A percentile compares a stretch with the other conserved stretches of the same genome.
Evolutionary conservation across 2,329 filamentous ascomycete species (phyloP).

Genomic region (Pseudogymnoascus destructans): DNA sequence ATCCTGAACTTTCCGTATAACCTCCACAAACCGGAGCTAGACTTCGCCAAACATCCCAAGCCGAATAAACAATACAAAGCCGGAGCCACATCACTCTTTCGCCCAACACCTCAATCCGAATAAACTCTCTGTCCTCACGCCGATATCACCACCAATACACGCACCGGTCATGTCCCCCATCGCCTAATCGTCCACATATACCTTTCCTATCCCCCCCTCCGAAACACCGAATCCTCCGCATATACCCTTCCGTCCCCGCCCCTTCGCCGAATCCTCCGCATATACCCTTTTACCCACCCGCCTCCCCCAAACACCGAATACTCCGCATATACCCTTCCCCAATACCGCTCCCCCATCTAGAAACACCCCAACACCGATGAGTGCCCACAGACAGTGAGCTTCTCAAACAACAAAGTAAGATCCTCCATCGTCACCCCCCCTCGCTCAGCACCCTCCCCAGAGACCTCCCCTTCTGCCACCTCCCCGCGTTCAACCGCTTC

Average conservation of each 20-base stretch:
- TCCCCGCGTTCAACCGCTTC: neutral
- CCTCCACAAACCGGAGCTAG: neutral
- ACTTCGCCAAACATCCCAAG: neutral
- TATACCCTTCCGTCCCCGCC: neutral
- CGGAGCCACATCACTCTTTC: neutral
- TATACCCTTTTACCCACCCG: neutral
- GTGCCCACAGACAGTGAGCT: neutral
- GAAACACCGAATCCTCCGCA: too few species aligned
- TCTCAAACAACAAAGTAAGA: neutral
- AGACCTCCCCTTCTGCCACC: neutral
- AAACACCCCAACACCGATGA: neutral
- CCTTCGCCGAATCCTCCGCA: neutral
- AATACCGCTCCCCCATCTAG: neutral
- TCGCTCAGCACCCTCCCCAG: neutral
- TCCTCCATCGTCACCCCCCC: neutral
- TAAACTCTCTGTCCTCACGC: neutral
- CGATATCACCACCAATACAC: neutral
- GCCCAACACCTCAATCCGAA: neutral
- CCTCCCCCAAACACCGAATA: neutral
- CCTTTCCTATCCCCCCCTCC: too few species aligned
- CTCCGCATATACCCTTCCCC: neutral
- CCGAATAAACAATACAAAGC: neutral
- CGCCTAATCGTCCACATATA: too few species aligned
- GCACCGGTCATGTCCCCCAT: neutral
- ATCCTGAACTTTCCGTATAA: neutral